phyloP scores from a whole-genome alignment of 768 basidiomycete species.

The Suillus ampliporus region DNA sequence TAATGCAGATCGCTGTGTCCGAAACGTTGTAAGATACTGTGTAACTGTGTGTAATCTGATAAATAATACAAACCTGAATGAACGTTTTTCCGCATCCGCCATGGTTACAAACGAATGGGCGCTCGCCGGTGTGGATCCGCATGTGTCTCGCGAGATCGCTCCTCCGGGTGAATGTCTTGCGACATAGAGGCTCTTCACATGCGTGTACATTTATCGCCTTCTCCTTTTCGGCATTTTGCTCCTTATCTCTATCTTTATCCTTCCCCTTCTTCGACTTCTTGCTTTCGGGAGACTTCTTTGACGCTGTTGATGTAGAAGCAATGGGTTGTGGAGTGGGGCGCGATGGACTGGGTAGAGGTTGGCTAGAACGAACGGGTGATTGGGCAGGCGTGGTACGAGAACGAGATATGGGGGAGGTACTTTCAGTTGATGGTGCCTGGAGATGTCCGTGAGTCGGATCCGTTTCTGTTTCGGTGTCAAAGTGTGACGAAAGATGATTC shows the following conservation, averaged over 20 bases:
- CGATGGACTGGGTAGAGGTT: conserved; percentile 45
- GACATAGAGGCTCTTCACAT: conserved; percentile 75
- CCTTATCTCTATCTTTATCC: conserved; percentile 26
- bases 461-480: conserved; percentile 60
- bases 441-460: conserved; percentile 44
- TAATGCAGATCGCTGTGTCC: conserved; percentile 78
- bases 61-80: conserved; percentile 68
- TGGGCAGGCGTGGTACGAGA: conserved; percentile 29
- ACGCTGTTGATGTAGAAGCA: conserved; percentile 56
- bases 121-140: conserved; percentile 90
- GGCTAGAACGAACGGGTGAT: conserved; percentile 30
- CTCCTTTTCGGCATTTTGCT: conserved; percentile 46
- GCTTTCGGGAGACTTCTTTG: conserved; percentile 28
- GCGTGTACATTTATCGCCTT: conserved; percentile 56
- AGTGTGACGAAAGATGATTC: conserved; percentile 72
- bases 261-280: conserved; percentile 35
- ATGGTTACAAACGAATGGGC: conserved; percentile 79
- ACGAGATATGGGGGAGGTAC: conserved; percentile 37
- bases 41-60: conserved; percentile 1
- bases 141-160: conserved; percentile 87
- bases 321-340: conserved; percentile 44
- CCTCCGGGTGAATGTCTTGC: conserved; percentile 80
- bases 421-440: conserved; percentile 41
- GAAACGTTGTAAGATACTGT: conserved; percentile 19
- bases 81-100: conserved; percentile 86